Base-by-base conservation (phyloP, 225 moss, liverwort and hornwort genomes). In the Takakia lepidozioides region DNA sequence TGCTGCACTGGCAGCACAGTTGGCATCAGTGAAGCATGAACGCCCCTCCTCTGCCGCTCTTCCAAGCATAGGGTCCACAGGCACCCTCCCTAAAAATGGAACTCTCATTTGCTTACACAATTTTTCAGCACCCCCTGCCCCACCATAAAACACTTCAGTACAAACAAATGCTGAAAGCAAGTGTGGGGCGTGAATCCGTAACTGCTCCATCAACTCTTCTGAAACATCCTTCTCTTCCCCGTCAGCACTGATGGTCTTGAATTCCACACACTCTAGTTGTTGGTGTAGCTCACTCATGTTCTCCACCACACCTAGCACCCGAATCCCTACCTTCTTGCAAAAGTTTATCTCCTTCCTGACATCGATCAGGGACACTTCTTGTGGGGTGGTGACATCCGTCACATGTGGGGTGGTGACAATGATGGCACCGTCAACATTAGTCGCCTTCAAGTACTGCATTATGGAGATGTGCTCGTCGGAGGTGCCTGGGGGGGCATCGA, bases 401-500 rank as follows among this genome's bases (percentile, higher is more conserved):
- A n/a, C n/a, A n/a, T n/a, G n/a, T n/a, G n/a, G n/a, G n/a, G n/a
- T n/a, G n/a, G n/a, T n/a, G 25, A 86, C 80, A 26, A 86, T 82
- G 8, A 95, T 75, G 18, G 89, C 86, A 18, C 95, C 95, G 49
- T 90, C 95, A 15, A 95, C 95, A 59, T 84, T 70, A 1, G 71
- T 73, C 21, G 89, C 89, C 51, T 82, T 77, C 63, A 82, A 64
- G 26, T 87, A 91, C 65, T 98, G 87, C 87, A 87, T 87, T 24
- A 98, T 98, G 19, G 98, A 98, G 25, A 98, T 98, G 49, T 98
- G 91, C 55, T 98, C 91, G 38, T 98, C 98, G 0, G 91, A 91
- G 8, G 98, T 98, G 20, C 98, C 98, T 1, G 91, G 91, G 60
- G 98, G 87, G 5, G 98, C 90, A 58, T 98, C 98, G 19, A 98